A percentile compares a stretch with the other conserved stretches of the same genome.
Evolutionary conservation across 1,284 basidiomycete species (phyloP).

Genomic region (Laetiporus sulphureus): DNA sequence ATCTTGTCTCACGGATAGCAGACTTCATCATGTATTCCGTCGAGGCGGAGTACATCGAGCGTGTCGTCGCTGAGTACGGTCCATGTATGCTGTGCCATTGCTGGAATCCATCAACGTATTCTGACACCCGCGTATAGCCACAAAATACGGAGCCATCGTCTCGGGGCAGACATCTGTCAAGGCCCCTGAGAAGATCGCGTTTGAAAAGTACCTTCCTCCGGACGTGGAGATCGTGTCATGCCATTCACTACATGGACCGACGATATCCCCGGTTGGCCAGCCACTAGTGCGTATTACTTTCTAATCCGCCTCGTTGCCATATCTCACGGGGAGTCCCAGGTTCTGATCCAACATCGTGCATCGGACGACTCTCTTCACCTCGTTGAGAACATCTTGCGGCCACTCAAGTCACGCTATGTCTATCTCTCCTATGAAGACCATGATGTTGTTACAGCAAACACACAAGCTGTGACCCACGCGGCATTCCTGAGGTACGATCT

Average conservation of each 20-base stretch:
- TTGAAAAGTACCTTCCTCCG: conserved; percentile 81
- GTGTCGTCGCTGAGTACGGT: conserved; percentile 84
- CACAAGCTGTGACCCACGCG: conserved; percentile 96
- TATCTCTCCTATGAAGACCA: conserved; percentile 95
- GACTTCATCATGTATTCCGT: conserved; percentile 53
- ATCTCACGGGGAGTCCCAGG: conserved; percentile 36
- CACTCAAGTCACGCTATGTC: conserved; percentile 85
- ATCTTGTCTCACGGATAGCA: conserved; percentile 24
- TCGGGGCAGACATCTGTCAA: conserved; percentile 97
- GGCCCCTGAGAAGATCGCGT: conserved; percentile 87
- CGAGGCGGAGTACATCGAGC: conserved; percentile 85
- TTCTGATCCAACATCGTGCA: conserved; percentile 86
- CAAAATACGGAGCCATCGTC: conserved; percentile 89
- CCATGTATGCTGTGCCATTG: conserved; percentile 59
- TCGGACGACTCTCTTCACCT: conserved; percentile 67
- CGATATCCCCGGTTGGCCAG: conserved; percentile 87
- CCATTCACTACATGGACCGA: conserved; percentile 93
- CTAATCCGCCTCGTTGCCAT: neutral
- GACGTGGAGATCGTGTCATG: conserved; percentile 91
- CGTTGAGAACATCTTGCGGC: conserved; percentile 80
- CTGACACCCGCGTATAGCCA: conserved; percentile 46
- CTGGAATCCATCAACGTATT: neutral
- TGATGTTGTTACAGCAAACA: conserved; percentile 94
- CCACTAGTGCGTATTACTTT: conserved; percentile 65
- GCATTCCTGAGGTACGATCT: conserved; percentile 81